Percentiles rank a stretch among this genome's conserved stretches.
These are phyloP conservation scores for Lentinula boryana DNA, from an alignment of 768 basidiomycete genomes.

Conservation along the genomic window DNA sequence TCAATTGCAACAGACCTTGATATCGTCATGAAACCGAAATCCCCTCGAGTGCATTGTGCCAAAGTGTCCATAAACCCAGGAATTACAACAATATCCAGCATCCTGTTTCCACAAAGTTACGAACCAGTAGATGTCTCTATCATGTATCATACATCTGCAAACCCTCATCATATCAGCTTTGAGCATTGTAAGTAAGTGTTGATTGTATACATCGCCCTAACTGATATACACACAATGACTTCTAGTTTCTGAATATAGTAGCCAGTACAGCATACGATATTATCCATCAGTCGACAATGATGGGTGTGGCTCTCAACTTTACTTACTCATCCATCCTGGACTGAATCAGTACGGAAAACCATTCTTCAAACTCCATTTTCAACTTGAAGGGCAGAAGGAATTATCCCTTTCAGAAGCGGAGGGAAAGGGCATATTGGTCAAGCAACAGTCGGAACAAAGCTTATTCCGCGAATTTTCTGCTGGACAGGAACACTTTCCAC, in stretches of 20 bases:
- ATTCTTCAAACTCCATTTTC: background rate
- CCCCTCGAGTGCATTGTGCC: background rate
- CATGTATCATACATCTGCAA: background rate
- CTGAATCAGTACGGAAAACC: background rate
- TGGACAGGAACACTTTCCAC: background rate
- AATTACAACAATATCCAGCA: background rate
- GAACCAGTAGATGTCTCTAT: background rate
- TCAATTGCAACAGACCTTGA: background rate
- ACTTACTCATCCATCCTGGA: background rate
- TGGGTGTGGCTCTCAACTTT: background rate
- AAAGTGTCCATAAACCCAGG: background rate
- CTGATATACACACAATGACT: background rate
- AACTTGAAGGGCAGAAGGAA: background rate
- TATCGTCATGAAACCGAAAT: background rate
- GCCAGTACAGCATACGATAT: background rate
- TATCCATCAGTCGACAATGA: background rate
- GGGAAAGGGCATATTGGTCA: background rate
- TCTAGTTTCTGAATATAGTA: background rate
- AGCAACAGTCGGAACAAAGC: background rate
- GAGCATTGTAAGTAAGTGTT: background rate
- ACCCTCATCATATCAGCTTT: slow-evolving; percentile 2
- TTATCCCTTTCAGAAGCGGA: background rate
- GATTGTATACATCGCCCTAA: background rate
- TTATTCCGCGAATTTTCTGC: background rate
- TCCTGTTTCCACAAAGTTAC: background rate